Percentiles rank a stretch among this genome's conserved stretches.
Conservation (phyloP, 1,284 basidiomycete genomes). For the Cutaneotrichosporon sp. region DNA sequence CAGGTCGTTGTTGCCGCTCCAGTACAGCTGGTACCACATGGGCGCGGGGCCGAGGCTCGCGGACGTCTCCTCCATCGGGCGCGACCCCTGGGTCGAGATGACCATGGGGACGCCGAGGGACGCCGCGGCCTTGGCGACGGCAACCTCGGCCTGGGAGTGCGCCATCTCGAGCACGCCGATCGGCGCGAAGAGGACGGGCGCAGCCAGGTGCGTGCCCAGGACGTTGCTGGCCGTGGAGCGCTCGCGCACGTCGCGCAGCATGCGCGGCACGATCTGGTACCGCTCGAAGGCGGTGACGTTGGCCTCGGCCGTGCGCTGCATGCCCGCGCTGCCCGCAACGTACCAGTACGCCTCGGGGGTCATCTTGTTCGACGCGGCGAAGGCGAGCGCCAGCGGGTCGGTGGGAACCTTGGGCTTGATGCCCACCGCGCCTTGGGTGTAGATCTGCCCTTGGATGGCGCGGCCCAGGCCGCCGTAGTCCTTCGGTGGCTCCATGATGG, state of each 20-base stretch:
- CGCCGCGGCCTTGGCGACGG: conserved; percentile 65
- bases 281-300: conserved; percentile 20
- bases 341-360: conserved; percentile 20
- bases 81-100: conserved; percentile 69
- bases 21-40: conserved; percentile 81
- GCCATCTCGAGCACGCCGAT: conserved; percentile 73
- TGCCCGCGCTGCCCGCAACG: conserved; percentile 24
- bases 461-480: conserved; percentile 15
- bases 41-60: conserved; percentile 63
- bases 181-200: conserved; percentile 70
- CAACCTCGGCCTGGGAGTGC: conserved; percentile 64
- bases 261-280: conserved; percentile 63
- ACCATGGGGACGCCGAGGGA: conserved; percentile 68
- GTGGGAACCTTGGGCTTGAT: conserved; percentile 13
- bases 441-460: conserved; percentile 17
- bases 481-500: background rate
- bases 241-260: conserved; percentile 69
- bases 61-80: conserved; percentile 72
- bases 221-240: conserved; percentile 63
- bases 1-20: conserved; percentile 56
- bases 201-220: conserved; percentile 66
- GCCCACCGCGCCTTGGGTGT: conserved; percentile 16
- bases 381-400: conserved; percentile 16
- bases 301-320: conserved; percentile 19
- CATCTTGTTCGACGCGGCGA: conserved; percentile 12